Percentiles rank a stretch among this genome's conserved stretches.
Conservation (phyloP, 768 basidiomycete genomes). For the Lactarius hengduanensis region DNA sequence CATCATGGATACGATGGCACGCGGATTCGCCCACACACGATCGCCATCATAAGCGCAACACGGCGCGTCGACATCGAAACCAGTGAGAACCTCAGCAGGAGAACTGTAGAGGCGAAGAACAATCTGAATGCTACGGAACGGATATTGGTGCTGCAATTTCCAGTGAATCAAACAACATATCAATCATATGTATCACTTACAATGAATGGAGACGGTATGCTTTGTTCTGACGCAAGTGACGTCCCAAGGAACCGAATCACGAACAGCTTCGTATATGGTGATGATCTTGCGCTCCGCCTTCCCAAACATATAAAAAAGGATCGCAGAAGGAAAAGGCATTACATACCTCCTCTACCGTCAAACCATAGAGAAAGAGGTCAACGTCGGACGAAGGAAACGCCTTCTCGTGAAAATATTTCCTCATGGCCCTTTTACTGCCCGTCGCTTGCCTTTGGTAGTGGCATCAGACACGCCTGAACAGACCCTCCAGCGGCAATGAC, state of each 20-base stretch:
- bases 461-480: slow-evolving; percentile 55
- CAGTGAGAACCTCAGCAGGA: slow-evolving; percentile 63
- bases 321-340: background rate
- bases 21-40: slow-evolving; percentile 60
- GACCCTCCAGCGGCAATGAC: slow-evolving; percentile 62
- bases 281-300: slow-evolving; percentile 59
- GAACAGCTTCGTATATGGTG: slow-evolving; percentile 58
- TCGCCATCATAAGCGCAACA: slow-evolving; percentile 56
- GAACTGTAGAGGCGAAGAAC: slow-evolving; percentile 62
- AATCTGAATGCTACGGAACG: slow-evolving; percentile 65
- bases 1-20: slow-evolving; percentile 60
- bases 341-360: slow-evolving; percentile 51
- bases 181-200: slow-evolving; percentile 35
- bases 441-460: slow-evolving; percentile 48
- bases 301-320: slow-evolving; percentile 23
- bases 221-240: slow-evolving; percentile 65
- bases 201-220: slow-evolving; percentile 64
- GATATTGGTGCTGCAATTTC: slow-evolving; percentile 55
- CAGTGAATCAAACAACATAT: background rate
- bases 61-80: slow-evolving; percentile 66
- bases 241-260: slow-evolving; percentile 67
- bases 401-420: slow-evolving; percentile 55
- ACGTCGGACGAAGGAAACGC: slow-evolving; percentile 62
- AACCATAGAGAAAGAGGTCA: slow-evolving; percentile 61
- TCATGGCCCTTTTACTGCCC: slow-evolving; percentile 52